Conservation (phyloP, 805 yeast species). For the Spencermartinsiella europaea region DNA sequence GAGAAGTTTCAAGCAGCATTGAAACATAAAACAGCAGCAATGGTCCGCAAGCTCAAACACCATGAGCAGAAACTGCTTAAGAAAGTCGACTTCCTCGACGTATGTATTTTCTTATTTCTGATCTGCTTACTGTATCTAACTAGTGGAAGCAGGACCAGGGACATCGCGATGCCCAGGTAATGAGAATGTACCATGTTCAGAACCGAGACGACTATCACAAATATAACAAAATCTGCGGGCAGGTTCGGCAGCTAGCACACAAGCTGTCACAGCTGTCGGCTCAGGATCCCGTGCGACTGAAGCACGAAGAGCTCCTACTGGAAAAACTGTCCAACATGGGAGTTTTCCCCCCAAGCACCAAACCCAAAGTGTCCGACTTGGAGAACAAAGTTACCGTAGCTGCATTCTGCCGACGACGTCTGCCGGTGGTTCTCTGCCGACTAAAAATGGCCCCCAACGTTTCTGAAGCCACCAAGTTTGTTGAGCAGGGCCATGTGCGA, state of each 20-base stretch:
- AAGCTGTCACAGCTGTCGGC: constrained; percentile 81
- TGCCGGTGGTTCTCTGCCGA: constrained; percentile 92
- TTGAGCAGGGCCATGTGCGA: constrained; percentile 96
- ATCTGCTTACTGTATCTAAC: not conserved
- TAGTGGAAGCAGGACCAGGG: constrained; percentile 91
- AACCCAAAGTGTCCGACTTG: constrained; percentile 79
- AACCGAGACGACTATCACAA: constrained; percentile 94
- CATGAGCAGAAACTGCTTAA: constrained; percentile 93
- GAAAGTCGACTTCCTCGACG: constrained; percentile 90
- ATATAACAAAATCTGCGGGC: constrained; percentile 90
- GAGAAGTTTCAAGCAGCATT: not conserved
- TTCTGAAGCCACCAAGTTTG: constrained; percentile 80
- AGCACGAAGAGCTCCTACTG: constrained; percentile 80
- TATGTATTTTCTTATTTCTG: constrained; percentile 11
- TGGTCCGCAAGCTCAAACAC: constrained; percentile 67
- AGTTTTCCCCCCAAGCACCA: constrained; percentile 62
- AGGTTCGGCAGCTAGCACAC: constrained; percentile 79
- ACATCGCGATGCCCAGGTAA: constrained; percentile 94
- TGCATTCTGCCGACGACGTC: constrained; percentile 84
- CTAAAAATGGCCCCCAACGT: constrained; percentile 89
- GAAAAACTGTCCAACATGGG: constrained; percentile 92
- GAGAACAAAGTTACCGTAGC: constrained; percentile 91
- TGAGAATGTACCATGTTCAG: constrained; percentile 90
- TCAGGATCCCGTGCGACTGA: constrained; percentile 76
- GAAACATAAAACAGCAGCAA: constrained; percentile 1